These are phyloP conservation scores for Citrus australasica DNA, from an alignment of 345 rosid species.

Conservation along the genomic window DNA sequence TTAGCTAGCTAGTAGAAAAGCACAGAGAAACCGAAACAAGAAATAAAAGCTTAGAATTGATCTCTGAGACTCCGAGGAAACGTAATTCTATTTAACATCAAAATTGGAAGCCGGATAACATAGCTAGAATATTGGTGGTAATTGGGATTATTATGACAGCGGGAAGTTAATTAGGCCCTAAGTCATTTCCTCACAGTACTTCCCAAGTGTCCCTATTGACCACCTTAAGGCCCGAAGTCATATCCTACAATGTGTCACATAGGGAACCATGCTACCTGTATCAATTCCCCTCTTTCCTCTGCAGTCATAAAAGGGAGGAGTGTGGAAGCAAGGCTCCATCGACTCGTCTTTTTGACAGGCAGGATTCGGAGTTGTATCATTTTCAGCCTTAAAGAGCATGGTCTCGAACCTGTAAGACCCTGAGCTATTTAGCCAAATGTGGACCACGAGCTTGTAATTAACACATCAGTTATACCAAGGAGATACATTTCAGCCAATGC, in stretches of 20 bases:
- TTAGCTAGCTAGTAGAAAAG: too few relatives aligned
- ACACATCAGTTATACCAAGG: slow-evolving; percentile 47
- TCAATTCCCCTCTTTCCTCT: slow-evolving; percentile 56
- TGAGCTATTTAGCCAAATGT: slow-evolving; percentile 81
- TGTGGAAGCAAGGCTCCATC: slow-evolving; percentile 80
- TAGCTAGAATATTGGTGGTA: too few relatives aligned
- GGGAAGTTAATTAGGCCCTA: too few relatives aligned
- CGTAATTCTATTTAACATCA: too few relatives aligned
- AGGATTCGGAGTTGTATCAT: slow-evolving; percentile 38
- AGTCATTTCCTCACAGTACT: too few relatives aligned
- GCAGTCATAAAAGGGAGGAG: slow-evolving; percentile 74
- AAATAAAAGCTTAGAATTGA: too few relatives aligned
- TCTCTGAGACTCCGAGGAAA: too few relatives aligned
- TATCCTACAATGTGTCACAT: slow-evolving; percentile 67
- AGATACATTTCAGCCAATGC: slow-evolving; percentile 79
- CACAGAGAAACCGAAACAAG: too few relatives aligned
- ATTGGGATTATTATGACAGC: too few relatives aligned
- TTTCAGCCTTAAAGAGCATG: slow-evolving; percentile 58
- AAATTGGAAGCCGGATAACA: too few relatives aligned
- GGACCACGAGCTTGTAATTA: slow-evolving; percentile 74
- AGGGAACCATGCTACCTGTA: slow-evolving; percentile 45
- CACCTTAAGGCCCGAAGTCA: slow-evolving; percentile 73
- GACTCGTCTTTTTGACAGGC: slow-evolving; percentile 62
- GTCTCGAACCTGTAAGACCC: slow-evolving; percentile 63
- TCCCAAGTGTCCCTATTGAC: slow-evolving; percentile 30